These are phyloP conservation scores for Eucalyptus decipiens DNA, from an alignment of 345 rosid species.

Conservation along the genomic window DNA sequence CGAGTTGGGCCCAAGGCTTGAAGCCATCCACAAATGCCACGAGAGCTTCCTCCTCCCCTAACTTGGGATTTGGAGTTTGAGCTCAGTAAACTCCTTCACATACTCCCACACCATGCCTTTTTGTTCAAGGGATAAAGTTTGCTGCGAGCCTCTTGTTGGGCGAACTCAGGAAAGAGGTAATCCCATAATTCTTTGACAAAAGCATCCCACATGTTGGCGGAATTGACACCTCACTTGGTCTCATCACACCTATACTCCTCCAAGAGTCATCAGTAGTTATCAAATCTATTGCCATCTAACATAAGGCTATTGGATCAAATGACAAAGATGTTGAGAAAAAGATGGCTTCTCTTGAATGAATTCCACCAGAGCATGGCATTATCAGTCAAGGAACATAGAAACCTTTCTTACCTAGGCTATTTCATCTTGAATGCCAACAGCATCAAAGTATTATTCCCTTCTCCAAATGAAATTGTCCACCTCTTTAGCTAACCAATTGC, in stretches of 20 bases:
- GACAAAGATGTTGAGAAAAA: too few species aligned
- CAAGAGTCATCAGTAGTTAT: too few species aligned
- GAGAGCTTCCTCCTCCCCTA: not conserved
- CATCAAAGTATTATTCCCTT: not conserved
- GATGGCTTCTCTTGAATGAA: too few species aligned
- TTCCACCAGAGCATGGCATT: not conserved
- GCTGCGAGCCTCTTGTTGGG: not conserved
- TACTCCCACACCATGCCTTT: not conserved
- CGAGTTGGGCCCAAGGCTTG: not conserved
- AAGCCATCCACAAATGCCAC: not conserved
- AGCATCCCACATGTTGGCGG: not conserved
- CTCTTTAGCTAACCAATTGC: not conserved
- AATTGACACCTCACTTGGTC: not conserved
- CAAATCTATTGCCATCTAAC: too few species aligned
- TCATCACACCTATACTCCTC: not conserved
- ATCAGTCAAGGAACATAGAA: not conserved
- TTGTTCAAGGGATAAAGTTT: not conserved
- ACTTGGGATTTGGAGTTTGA: not conserved
- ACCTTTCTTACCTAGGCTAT: not conserved
- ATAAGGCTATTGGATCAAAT: too few species aligned
- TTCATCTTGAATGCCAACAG: not conserved
- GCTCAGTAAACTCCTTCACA: not conserved
- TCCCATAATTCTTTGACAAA: not conserved
- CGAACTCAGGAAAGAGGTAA: not conserved
- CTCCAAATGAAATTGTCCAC: not conserved